These are phyloP conservation scores for Postia placenta DNA, from an alignment of 768 basidiomycete genomes.

Conservation along the genomic window DNA sequence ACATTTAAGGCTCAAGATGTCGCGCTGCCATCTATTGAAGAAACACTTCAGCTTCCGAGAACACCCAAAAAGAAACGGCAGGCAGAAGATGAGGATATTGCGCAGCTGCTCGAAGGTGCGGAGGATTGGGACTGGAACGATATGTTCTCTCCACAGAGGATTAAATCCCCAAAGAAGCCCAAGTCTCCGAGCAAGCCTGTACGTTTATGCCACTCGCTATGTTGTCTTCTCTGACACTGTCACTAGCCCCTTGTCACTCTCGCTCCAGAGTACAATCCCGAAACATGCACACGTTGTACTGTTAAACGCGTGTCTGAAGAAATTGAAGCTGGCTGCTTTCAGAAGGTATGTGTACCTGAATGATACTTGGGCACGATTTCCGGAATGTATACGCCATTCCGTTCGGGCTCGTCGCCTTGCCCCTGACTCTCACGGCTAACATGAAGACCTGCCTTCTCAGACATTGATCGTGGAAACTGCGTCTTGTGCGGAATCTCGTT, in stretches of 20 bases:
- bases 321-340: not conserved
- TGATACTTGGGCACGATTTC: too few relatives aligned
- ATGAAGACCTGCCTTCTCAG: constrained; percentile 27
- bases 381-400: too few relatives aligned
- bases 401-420: too few relatives aligned
- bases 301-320: not conserved
- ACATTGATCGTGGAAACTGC: constrained; percentile 44
- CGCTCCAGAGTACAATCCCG: not conserved
- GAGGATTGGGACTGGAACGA: constrained; percentile 69
- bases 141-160: constrained; percentile 48
- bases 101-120: constrained; percentile 52
- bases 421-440: too few relatives aligned
- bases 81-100: constrained; percentile 35
- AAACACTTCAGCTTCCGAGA: not conserved
- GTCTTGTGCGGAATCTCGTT: constrained; percentile 31
- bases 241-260: too few relatives aligned
- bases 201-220: too few relatives aligned
- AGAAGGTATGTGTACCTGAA: constrained; percentile 6
- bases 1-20: constrained; percentile 2
- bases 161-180: constrained; percentile 13
- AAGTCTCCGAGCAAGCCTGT: too few relatives aligned
- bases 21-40: not conserved
- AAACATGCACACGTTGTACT: constrained; percentile 4
- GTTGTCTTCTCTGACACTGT: not conserved
- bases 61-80: not conserved